Percentiles rank a stretch among this genome's conserved stretches.
phyloP scores from a whole-genome alignment of 2,329 filamentous ascomycete genomes.

The Xylaria sp. region DNA sequence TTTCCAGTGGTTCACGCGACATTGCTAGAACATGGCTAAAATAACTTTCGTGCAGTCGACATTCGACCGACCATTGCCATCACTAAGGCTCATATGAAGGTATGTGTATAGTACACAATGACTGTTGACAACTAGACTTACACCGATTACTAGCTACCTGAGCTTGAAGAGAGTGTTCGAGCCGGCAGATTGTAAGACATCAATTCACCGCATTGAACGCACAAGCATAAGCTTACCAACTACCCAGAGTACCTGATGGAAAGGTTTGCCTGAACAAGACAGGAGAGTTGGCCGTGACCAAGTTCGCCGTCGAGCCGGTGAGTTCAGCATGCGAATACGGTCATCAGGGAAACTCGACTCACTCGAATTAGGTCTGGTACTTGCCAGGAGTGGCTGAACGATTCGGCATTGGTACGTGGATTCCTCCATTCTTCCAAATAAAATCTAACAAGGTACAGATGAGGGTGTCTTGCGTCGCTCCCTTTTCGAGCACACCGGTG shows the following conservation, averaged over 20 bases:
- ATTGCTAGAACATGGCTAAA: neutral
- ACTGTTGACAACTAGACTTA: conserved; percentile 14
- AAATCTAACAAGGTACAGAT: conserved; percentile 42
- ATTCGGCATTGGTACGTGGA: conserved; percentile 71
- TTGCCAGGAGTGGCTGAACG: conserved; percentile 81
- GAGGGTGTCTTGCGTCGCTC: conserved; percentile 81
- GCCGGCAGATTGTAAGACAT: conserved; percentile 61
- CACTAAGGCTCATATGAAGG: conserved; percentile 89
- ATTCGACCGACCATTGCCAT: conserved; percentile 87
- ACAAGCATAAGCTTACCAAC: conserved; percentile 17
- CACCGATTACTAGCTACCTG: conserved; percentile 56
- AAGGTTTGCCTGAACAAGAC: conserved; percentile 82
- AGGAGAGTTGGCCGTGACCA: conserved; percentile 89
- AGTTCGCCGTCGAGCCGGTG: conserved; percentile 92
- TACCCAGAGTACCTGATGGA: conserved; percentile 60
- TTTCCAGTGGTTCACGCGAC: neutral
- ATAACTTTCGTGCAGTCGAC: conserved; percentile 51
- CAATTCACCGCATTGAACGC: neutral
- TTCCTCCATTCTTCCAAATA: neutral
- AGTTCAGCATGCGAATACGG: conserved; percentile 34
- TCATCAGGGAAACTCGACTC: neutral
- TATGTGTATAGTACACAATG: conserved; percentile 17
- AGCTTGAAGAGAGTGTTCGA: conserved; percentile 82
- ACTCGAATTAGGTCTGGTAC: conserved; percentile 59
- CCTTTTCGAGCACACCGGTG: conserved; percentile 91